These are phyloP conservation scores for Lachancea dasiensis DNA, from an alignment of 805 yeast species.

Conservation along the genomic window DNA sequence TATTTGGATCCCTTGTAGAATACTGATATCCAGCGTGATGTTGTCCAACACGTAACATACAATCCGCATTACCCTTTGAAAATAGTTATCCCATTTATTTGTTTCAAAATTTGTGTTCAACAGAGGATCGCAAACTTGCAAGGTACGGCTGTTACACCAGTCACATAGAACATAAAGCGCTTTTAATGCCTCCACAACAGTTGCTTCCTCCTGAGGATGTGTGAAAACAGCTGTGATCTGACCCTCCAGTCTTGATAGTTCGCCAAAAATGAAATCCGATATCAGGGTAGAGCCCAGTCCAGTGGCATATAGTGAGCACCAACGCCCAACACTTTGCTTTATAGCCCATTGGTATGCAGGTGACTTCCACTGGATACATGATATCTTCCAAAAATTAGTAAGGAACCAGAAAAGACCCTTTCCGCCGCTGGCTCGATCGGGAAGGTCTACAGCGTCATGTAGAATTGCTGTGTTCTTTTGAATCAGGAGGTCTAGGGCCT, in stretches of 20 bases:
- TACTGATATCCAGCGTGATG: neutral
- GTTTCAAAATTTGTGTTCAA: conserved; percentile 10
- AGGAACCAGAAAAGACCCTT: conserved; percentile 18
- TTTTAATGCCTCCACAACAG: conserved; percentile 12
- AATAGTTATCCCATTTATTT: conserved; percentile 22
- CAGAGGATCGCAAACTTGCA: conserved; percentile 14
- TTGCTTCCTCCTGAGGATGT: conserved; percentile 11
- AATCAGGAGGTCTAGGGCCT: conserved; percentile 25
- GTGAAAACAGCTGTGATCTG: conserved; percentile 14
- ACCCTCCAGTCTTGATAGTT: conserved; percentile 16
- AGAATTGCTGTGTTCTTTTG: conserved; percentile 18
- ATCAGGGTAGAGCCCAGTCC: conserved; percentile 11
- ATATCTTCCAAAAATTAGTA: conserved; percentile 15
- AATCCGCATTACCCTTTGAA: conserved; percentile 25
- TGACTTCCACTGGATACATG: conserved; percentile 13
- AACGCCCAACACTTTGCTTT: conserved; percentile 21
- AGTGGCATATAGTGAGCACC: conserved; percentile 19
- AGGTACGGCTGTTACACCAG: conserved; percentile 19
- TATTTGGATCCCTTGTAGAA: conserved; percentile 11
- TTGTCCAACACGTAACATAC: conserved; percentile 23
- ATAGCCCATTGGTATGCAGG: conserved; percentile 22
- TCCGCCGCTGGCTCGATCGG: neutral
- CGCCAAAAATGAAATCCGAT: conserved; percentile 9
- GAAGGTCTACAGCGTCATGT: neutral
- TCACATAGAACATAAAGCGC: conserved; percentile 19